Conservation (phyloP, 768 basidiomycete species). For the Hygrophorus pudorinus region DNA sequence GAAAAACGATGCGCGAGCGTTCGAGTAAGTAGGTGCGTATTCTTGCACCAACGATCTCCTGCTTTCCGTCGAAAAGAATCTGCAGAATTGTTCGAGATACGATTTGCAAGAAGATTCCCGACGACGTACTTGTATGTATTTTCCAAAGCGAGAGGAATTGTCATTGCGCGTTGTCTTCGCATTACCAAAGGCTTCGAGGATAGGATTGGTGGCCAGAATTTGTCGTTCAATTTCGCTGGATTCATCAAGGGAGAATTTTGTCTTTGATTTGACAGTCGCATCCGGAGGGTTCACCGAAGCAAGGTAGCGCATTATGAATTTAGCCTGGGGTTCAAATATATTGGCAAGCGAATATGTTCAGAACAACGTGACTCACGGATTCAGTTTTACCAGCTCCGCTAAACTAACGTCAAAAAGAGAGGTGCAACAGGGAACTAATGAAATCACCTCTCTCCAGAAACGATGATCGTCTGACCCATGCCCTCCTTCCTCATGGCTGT, state of each 20-base stretch:
- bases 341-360: conserved; percentile 1
- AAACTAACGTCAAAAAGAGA: conserved; percentile 11
- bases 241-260: conserved; percentile 70
- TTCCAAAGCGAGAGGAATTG: conserved; percentile 97
- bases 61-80: conserved; percentile 94
- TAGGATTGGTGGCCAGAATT: conserved; percentile 98
- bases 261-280: conserved; percentile 47
- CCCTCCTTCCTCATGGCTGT: conserved; percentile 93
- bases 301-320: conserved; percentile 98
- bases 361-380: conserved; percentile 46
- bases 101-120: conserved; percentile 1
- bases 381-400: conserved; percentile 99
- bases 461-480: conserved; percentile 97
- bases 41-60: conserved; percentile 97
- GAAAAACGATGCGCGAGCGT: conserved; percentile 94
- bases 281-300: conserved; percentile 91
- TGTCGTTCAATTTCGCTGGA: conserved; percentile 94
- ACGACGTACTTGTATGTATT: conserved; percentile 87
- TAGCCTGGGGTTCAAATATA: conserved; percentile 45
- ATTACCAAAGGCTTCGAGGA: conserved; percentile 97
- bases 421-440: conserved; percentile 7
- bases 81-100: conserved; percentile 21
- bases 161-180: conserved; percentile 99
- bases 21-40: conserved; percentile 97
- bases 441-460: conserved; percentile 89